phyloP scores from a whole-genome alignment of 371 early-diverging fungal species.

The Dipsacomyces acuminosporus region DNA sequence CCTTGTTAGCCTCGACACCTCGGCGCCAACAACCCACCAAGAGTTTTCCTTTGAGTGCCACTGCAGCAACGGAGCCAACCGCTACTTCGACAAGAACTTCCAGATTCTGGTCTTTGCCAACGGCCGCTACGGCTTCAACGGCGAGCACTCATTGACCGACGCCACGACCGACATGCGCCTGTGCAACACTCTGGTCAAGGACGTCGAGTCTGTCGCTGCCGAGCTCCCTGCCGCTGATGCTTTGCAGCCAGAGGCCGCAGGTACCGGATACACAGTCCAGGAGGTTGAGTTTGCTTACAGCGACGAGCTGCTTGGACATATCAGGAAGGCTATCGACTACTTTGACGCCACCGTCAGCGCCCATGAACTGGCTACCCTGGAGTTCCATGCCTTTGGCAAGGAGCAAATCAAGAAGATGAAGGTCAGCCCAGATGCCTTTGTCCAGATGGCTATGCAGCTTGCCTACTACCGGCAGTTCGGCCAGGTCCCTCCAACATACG shows the following conservation, averaged over 20 bases:
- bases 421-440: conserved; percentile 73
- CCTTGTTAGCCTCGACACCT: conserved; percentile 58
- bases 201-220: conserved; percentile 16
- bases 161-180: conserved; percentile 50
- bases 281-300: conserved; percentile 34
- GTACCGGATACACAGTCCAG: conserved; percentile 3
- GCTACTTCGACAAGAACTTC: conserved; percentile 52
- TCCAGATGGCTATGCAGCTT: conserved; percentile 88
- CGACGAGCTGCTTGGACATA: conserved; percentile 22
- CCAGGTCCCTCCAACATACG: conserved; percentile 72
- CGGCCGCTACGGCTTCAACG: conserved; percentile 50
- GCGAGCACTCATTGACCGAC: conserved; percentile 52
- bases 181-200: conserved; percentile 34
- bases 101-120: conserved; percentile 50
- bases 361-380: conserved; percentile 61
- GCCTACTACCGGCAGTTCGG: conserved; percentile 86
- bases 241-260: not conserved
- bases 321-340: conserved; percentile 30
- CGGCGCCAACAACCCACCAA: conserved; percentile 53
- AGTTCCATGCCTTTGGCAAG: conserved; percentile 64
- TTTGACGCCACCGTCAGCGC: conserved; percentile 37
- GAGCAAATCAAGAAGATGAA: conserved; percentile 64
- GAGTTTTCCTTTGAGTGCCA: conserved; percentile 52
- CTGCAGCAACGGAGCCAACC: conserved; percentile 48
- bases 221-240: not conserved